Conservation (phyloP, 257 asterid genomes). For the Solanum medicagineum region DNA sequence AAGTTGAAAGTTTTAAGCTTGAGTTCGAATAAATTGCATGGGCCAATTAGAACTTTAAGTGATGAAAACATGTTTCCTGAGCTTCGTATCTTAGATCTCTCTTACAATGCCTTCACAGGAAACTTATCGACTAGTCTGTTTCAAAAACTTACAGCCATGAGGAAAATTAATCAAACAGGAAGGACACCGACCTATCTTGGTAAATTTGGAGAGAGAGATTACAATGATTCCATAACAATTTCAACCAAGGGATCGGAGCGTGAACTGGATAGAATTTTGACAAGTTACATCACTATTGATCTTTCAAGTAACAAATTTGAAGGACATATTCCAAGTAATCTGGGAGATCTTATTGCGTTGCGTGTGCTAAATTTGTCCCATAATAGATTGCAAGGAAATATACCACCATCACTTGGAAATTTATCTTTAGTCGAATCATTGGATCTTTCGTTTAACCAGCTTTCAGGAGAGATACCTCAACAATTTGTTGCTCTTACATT, state of each 20-base stretch:
- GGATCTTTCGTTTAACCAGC: neutral
- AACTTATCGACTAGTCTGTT: neutral
- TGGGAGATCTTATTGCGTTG: neutral
- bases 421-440: neutral
- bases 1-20: neutral
- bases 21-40: neutral
- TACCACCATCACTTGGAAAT: neutral
- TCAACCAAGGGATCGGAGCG: neutral
- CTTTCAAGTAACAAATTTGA: neutral
- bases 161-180: rapidly evolving
- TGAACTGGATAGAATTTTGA: neutral
- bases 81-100: neutral
- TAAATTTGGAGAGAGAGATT: neutral
- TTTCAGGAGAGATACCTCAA: neutral
- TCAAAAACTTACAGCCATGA: neutral
- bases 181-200: neutral
- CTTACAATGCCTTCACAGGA: neutral
- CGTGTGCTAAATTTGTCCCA: neutral
- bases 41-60: neutral
- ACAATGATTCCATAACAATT: neutral
- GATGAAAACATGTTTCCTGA: neutral
- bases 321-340: neutral
- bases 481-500: neutral
- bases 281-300: neutral
- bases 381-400: neutral